Conservation (phyloP, 257 asterid genomes). For the Rubia yunnanensis region DNA sequence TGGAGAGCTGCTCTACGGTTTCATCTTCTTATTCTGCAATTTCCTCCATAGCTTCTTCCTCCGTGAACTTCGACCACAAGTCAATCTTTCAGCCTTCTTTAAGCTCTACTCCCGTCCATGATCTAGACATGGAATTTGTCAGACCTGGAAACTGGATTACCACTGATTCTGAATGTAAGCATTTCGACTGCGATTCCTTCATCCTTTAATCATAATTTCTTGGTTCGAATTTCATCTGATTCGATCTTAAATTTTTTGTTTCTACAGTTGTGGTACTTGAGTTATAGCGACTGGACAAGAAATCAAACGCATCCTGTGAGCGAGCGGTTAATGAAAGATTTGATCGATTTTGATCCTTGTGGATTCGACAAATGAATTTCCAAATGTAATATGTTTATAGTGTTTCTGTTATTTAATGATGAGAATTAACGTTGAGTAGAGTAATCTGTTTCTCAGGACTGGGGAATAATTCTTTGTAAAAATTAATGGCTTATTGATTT, state of each 20-base stretch:
- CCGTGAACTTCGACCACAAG: conserved; percentile 17
- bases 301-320: background rate
- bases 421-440: conserved; percentile 8
- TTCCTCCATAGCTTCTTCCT: conserved; percentile 29
- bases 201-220: background rate
- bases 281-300: conserved; percentile 28
- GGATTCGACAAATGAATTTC: conserved; percentile 1
- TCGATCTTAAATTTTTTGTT: background rate
- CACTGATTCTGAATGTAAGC: conserved; percentile 77
- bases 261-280: conserved; percentile 72
- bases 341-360: conserved; percentile 7
- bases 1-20: conserved; percentile 55
- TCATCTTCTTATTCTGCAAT: conserved; percentile 39
- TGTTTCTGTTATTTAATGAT: background rate
- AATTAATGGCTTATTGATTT: background rate
- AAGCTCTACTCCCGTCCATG: conserved; percentile 34
- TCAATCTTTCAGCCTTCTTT: conserved; percentile 15
- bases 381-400: background rate
- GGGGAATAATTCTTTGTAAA: background rate
- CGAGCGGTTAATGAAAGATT: background rate
- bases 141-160: conserved; percentile 66
- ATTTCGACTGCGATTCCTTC: background rate
- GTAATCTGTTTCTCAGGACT: conserved; percentile 1
- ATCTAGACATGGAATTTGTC: conserved; percentile 16
- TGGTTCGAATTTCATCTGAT: background rate